Evolutionary conservation across 2,329 filamentous ascomycete genomes (phyloP).

Genomic region (Ophiosphaerella narmari): DNA sequence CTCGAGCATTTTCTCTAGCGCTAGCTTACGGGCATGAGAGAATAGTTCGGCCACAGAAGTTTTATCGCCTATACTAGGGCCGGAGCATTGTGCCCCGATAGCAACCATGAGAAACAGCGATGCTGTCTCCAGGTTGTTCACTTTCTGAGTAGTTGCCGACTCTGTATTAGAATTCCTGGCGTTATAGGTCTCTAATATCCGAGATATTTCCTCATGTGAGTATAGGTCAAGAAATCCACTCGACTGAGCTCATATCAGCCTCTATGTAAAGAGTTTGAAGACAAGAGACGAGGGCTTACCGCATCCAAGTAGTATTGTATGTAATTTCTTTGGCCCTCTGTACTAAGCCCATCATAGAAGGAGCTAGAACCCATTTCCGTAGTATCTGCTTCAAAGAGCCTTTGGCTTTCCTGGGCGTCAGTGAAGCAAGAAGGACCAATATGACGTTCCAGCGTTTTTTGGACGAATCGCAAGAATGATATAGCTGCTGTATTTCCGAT

Average conservation of each 20-base stretch:
- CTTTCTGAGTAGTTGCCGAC: constrained; percentile 4
- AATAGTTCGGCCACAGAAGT: constrained; percentile 51
- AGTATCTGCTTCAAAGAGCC: constrained; percentile 57
- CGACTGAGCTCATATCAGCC: constrained; percentile 32
- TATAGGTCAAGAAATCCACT: constrained; percentile 50
- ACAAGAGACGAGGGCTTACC: constrained; percentile 31
- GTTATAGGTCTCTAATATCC: neutral
- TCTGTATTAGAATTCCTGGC: neutral
- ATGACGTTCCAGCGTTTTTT: constrained; percentile 54
- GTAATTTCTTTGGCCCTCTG: constrained; percentile 39
- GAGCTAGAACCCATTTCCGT: constrained; percentile 27
- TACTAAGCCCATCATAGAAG: constrained; percentile 35
- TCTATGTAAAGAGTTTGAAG: constrained; percentile 25
- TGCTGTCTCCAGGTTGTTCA: constrained; percentile 27
- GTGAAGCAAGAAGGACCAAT: constrained; percentile 62
- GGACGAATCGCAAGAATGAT: constrained; percentile 61
- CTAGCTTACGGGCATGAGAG: constrained; percentile 53
- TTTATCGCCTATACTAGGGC: constrained; percentile 19
- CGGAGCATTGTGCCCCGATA: constrained; percentile 57
- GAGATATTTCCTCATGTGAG: constrained; percentile 30
- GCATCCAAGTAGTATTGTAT: constrained; percentile 40
- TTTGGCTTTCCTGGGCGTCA: constrained; percentile 55
- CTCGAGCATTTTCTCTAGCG: constrained; percentile 58
- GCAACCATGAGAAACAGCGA: constrained; percentile 54
- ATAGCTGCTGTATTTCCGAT: constrained; percentile 58